These are phyloP conservation scores for Leccinum truebloodii DNA, from an alignment of 768 basidiomycete genomes.

Conservation along the genomic window DNA sequence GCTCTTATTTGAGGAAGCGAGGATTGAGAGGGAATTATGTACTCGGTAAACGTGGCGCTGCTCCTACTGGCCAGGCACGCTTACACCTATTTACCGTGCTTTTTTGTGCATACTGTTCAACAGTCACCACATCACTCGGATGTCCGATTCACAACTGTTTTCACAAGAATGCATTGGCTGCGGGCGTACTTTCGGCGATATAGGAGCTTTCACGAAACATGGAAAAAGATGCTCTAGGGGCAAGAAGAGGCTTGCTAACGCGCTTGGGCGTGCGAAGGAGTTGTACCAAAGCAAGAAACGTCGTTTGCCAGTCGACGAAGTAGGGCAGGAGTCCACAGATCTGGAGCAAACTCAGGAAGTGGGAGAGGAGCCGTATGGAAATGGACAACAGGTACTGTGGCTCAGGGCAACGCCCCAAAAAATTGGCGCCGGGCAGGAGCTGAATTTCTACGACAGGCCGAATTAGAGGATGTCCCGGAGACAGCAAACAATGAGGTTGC, in stretches of 20 bases:
- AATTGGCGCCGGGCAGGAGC: background rate
- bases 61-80: no score
- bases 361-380: background rate
- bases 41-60: no score
- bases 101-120: no score
- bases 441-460: background rate
- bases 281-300: constrained; percentile 2
- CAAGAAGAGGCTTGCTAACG: constrained; percentile 1
- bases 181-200: background rate
- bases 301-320: background rate
- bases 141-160: background rate
- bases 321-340: background rate
- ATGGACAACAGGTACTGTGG: background rate
- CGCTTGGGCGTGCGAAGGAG: background rate
- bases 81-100: no score
- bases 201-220: background rate
- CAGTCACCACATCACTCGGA: no score
- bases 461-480: no score
- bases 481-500: no score
- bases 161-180: background rate
- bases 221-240: background rate
- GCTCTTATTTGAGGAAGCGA: constrained; percentile 81
- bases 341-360: background rate
- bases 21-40: constrained; percentile 61
- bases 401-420: background rate